Conservation (phyloP, 2,329 filamentous ascomycete genomes). For the Byssoonygena ceratinophila region DNA sequence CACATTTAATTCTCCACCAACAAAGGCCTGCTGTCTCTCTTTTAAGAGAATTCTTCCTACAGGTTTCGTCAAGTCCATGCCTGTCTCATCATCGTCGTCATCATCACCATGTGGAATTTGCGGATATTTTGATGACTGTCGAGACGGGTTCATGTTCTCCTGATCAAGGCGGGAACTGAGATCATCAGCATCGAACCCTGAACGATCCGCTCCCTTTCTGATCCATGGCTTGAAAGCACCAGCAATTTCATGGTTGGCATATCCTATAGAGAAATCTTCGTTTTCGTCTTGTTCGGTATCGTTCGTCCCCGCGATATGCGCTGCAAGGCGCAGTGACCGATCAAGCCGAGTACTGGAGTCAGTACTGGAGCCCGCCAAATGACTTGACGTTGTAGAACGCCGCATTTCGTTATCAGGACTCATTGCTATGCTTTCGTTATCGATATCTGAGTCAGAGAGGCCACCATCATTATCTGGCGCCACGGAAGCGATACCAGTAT, state of each 20-base stretch:
- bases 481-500: slow-evolving; percentile 33
- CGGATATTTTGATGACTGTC: slow-evolving; percentile 14
- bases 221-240: slow-evolving; percentile 42
- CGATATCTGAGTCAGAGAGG: slow-evolving; percentile 42
- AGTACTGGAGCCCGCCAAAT: slow-evolving; percentile 46
- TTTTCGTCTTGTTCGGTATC: slow-evolving; percentile 50
- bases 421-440: slow-evolving; percentile 66
- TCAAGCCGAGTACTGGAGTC: slow-evolving; percentile 66
- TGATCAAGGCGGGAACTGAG: slow-evolving; percentile 36
- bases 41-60: slow-evolving; percentile 65
- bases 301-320: slow-evolving; percentile 63
- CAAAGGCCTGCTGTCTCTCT: slow-evolving; percentile 16
- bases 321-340: slow-evolving; percentile 64
- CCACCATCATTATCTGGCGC: slow-evolving; percentile 37
- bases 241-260: slow-evolving; percentile 52
- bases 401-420: slow-evolving; percentile 68
- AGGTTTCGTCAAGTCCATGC: slow-evolving; percentile 85
- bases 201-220: slow-evolving; percentile 32
- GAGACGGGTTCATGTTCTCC: slow-evolving; percentile 35
- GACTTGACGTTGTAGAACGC: slow-evolving; percentile 53
- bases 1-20: slow-evolving; percentile 21
- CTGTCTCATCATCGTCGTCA: slow-evolving; percentile 54
- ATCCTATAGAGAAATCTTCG: slow-evolving; percentile 69
- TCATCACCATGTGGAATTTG: background rate
- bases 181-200: slow-evolving; percentile 36